Evolutionary conservation across 192 early-diverging fungal species (phyloP).

Genomic region (Funneliformis geosporum): DNA sequence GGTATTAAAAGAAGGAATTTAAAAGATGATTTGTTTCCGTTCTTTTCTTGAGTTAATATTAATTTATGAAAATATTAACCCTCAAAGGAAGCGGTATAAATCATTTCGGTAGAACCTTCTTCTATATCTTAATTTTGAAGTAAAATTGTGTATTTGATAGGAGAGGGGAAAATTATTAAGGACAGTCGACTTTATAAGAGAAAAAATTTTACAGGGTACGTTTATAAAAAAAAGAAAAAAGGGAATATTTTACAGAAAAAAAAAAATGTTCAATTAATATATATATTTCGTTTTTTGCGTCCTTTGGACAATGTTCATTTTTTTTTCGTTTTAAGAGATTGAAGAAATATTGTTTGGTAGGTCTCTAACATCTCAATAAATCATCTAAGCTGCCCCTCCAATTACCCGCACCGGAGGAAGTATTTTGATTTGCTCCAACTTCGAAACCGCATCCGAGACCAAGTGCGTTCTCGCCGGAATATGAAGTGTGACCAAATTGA

Average conservation of each 20-base stretch:
- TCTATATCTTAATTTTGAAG: too few species aligned
- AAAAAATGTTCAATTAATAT: constrained; percentile 15
- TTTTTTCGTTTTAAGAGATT: background rate
- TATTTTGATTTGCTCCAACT: background rate
- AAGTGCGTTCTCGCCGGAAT: background rate
- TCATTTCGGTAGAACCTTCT: too few species aligned
- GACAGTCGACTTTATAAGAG: background rate
- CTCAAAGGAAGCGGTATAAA: too few species aligned
- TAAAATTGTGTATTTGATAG: background rate
- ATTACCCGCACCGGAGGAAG: background rate
- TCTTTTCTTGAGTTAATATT: too few species aligned
- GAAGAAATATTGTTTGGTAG: background rate
- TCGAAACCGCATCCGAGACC: background rate
- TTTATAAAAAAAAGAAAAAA: background rate
- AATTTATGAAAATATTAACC: too few species aligned
- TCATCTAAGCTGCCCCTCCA: background rate
- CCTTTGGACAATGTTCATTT: background rate
- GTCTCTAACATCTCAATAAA: background rate
- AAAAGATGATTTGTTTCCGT: too few species aligned
- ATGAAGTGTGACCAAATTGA: background rate
- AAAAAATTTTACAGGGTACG: too few species aligned
- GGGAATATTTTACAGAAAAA: background rate
- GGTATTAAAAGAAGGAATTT: too few species aligned
- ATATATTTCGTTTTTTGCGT: background rate
- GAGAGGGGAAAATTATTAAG: background rate